Evolutionary conservation across 1,139 yeast species (phyloP).

Genomic region (Nakaseomyces bracarensis): DNA sequence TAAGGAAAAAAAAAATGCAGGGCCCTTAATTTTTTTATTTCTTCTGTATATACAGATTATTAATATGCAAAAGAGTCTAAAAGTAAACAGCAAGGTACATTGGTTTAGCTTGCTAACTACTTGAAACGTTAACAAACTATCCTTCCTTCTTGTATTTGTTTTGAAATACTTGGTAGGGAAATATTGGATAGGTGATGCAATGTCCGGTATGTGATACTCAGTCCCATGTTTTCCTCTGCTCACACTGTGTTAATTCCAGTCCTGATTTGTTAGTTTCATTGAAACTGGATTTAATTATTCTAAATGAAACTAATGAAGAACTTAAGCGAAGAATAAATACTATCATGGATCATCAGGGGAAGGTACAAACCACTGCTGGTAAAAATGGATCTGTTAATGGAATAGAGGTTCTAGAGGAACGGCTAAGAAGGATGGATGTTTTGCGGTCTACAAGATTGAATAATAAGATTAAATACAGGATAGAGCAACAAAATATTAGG

Average conservation of each 20-base stretch:
- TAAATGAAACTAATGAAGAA: constrained; percentile 14
- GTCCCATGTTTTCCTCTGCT: constrained; percentile 20
- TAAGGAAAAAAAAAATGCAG: too few relatives aligned
- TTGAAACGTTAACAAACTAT: too few relatives aligned
- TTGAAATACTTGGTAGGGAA: too few relatives aligned
- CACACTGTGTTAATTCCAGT: constrained; percentile 26
- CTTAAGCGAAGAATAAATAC: constrained; percentile 17
- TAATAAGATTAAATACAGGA: constrained; percentile 15
- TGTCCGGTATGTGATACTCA: constrained; percentile 21
- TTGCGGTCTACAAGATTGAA: constrained; percentile 17
- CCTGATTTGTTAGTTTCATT: constrained; percentile 19
- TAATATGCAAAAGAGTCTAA: too few relatives aligned
- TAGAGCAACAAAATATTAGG: constrained; percentile 12
- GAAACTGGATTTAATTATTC: constrained; percentile 16
- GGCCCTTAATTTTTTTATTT: too few relatives aligned
- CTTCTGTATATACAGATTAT: too few relatives aligned
- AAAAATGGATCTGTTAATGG: constrained; percentile 2
- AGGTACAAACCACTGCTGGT: too few relatives aligned
- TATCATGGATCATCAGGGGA: constrained; percentile 13
- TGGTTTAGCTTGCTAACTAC: too few relatives aligned
- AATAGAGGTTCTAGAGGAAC: constrained; percentile 16
- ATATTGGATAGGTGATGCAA: constrained; percentile 12
- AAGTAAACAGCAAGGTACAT: too few relatives aligned
- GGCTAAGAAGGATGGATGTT: constrained; percentile 18
- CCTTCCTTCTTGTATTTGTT: too few relatives aligned